Evolutionary conservation across 345 rosid genomes (phyloP).

Genomic region (Cochlearia excelsa): DNA sequence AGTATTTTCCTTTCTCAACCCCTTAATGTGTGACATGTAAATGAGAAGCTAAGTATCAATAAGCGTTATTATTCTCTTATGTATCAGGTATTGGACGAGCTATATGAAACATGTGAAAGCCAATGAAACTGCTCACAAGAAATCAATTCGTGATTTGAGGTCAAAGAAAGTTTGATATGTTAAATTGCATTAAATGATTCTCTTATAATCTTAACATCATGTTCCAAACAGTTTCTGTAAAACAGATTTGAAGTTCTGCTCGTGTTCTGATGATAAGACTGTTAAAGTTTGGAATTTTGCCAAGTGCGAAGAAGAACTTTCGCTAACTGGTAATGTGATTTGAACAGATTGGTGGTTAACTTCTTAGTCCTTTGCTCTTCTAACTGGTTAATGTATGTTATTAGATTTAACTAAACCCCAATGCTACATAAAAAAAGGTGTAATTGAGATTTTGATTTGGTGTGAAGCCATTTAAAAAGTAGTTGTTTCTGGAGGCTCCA

Average conservation of each 20-base stretch:
- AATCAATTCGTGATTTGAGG: constrained; percentile 93
- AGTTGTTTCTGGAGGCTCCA: no score
- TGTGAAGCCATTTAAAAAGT: no score
- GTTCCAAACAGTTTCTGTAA: constrained; percentile 75
- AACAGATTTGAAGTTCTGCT: constrained; percentile 97
- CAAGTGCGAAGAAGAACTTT: constrained; percentile 84
- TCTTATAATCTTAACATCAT: constrained; percentile 21
- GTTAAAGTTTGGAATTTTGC: constrained; percentile 99
- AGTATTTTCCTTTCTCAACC: constrained; percentile 41
- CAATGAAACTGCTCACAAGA: constrained; percentile 92
- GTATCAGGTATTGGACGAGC: constrained; percentile 91
- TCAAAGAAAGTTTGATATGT: constrained; percentile 28
- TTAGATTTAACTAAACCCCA: constrained; percentile 5
- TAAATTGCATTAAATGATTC: background rate
- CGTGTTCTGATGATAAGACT: constrained; percentile 96
- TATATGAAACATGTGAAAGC: constrained; percentile 97
- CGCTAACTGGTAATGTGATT: constrained; percentile 85
- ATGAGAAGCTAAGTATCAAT: constrained; percentile 4
- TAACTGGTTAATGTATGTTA: constrained; percentile 5
- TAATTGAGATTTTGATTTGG: constrained; percentile 12
- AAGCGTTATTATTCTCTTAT: constrained; percentile 1
- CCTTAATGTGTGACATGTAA: constrained; percentile 11
- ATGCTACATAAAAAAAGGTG: no score
- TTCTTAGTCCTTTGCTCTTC: constrained; percentile 9
- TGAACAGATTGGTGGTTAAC: constrained; percentile 19